A percentile compares a stretch with the other conserved stretches of the same genome.
phyloP scores from a whole-genome alignment of 345 rosid genomes.

The Punica granatum region DNA sequence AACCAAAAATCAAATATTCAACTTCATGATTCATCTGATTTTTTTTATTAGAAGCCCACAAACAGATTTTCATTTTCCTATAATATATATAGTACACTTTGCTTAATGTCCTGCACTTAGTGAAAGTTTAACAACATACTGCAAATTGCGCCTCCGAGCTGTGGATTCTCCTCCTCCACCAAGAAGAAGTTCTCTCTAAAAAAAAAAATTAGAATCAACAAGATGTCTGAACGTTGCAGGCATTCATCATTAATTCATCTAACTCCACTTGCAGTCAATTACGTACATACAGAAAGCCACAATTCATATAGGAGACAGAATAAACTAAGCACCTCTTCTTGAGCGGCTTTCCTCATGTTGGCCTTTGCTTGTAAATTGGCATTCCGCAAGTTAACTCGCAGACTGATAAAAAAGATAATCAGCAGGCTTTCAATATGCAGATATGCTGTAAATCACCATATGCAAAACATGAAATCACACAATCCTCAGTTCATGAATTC shows the following conservation, averaged over 20 bases:
- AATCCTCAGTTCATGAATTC: neutral
- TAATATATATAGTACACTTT: neutral
- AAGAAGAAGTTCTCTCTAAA: constrained; percentile 80
- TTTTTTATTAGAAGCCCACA: neutral
- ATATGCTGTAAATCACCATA: too few species aligned
- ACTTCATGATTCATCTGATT: neutral
- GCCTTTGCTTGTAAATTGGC: constrained; percentile 90
- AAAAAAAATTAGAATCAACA: neutral
- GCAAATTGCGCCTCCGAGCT: constrained; percentile 72
- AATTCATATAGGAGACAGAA: neutral
- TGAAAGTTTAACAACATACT: constrained; percentile 37
- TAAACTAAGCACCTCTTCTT: constrained; percentile 48
- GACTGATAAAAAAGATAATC: constrained; percentile 29
- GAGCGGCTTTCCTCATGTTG: constrained; percentile 80
- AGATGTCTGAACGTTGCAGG: neutral
- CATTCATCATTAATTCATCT: neutral
- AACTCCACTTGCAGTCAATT: neutral
- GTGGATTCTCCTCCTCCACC: constrained; percentile 97
- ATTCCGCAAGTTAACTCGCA: constrained; percentile 63
- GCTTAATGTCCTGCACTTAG: neutral
- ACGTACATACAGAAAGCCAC: neutral
- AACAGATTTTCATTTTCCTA: neutral
- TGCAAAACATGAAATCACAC: neutral
- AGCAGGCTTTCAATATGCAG: neutral
- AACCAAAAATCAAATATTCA: neutral